Percentiles rank a stretch among this genome's conserved stretches.
These are phyloP conservation scores for Ophiostoma quercus DNA, from an alignment of 2,329 filamentous ascomycete species.

Conservation along the genomic window DNA sequence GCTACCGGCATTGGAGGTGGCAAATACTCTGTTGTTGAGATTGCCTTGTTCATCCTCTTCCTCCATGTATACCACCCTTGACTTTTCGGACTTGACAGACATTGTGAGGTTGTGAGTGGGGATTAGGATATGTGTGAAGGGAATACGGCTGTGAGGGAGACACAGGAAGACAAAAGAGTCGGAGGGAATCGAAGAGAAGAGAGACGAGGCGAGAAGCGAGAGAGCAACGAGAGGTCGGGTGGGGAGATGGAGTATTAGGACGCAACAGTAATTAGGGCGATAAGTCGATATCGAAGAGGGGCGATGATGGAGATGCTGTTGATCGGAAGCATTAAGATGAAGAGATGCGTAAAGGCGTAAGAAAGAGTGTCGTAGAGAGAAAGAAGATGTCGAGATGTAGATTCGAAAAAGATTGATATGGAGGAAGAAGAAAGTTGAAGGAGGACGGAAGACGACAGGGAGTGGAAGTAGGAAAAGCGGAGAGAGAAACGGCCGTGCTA, in stretches of 20 bases:
- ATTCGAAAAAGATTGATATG: neutral
- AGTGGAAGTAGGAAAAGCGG: conserved; percentile 9
- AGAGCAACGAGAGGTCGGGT: neutral
- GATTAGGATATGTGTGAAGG: too few species aligned
- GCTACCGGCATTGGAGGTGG: conserved; percentile 43
- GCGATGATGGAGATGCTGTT: neutral
- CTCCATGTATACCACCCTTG: conserved; percentile 44
- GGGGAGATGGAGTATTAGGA: conserved; percentile 13
- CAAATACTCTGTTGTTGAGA: conserved; percentile 41
- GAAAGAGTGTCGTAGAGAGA: neutral
- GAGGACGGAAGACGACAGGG: neutral
- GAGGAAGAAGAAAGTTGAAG: conserved; percentile 15
- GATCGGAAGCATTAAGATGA: neutral
- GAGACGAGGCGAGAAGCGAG: neutral
- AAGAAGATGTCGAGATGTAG: neutral
- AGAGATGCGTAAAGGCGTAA: neutral
- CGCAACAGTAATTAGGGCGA: conserved; percentile 1
- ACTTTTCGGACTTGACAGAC: conserved; percentile 33
- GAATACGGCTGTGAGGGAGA: too few species aligned
- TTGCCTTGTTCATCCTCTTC: conserved; percentile 49
- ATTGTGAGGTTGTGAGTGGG: conserved; percentile 35
- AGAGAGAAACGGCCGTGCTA: conserved; percentile 17
- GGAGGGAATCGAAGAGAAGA: neutral
- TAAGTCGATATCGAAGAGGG: neutral
- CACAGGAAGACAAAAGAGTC: neutral